Evolutionary conservation across 2,329 filamentous ascomycete genomes (phyloP).

Genomic region (Penicillium sclerotiorum): DNA sequence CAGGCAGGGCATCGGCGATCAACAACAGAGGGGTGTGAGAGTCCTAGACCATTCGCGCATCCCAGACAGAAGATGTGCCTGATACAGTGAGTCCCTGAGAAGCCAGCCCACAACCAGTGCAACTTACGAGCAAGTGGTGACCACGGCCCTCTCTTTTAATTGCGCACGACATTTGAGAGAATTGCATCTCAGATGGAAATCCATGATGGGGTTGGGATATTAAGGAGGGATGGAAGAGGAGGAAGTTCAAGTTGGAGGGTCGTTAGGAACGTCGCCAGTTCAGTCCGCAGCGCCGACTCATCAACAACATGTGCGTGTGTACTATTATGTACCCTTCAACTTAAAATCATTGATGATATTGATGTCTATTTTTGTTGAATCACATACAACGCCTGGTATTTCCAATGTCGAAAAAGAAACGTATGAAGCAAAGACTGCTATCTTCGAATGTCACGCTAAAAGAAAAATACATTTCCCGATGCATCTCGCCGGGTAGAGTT

Average conservation of each 20-base stretch:
- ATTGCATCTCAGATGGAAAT: conserved; percentile 77
- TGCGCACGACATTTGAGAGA: conserved; percentile 72
- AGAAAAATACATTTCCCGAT: conserved; percentile 93
- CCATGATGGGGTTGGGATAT: conserved; percentile 57
- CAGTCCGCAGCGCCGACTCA: no score
- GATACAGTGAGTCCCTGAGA: conserved; percentile 12
- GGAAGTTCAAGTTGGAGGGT: no score
- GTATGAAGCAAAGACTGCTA: neutral
- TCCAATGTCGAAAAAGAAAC: conserved; percentile 1
- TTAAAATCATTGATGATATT: no score
- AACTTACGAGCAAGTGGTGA: conserved; percentile 82
- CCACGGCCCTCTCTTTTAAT: conserved; percentile 71
- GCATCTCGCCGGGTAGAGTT: conserved; percentile 76
- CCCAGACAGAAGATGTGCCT: conserved; percentile 84
- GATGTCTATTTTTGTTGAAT: conserved; percentile 12
- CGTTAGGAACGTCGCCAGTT: no score
- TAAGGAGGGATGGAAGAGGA: conserved; percentile 4
- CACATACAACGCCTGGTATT: conserved; percentile 17
- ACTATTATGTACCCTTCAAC: no score
- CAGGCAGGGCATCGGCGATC: conserved; percentile 75
- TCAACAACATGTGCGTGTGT: no score
- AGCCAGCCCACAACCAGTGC: neutral
- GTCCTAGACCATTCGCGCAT: conserved; percentile 68
- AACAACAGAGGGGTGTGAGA: conserved; percentile 59
- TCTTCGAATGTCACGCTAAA: conserved; percentile 44